These are phyloP conservation scores for Melanopsichium pennsylvanicum DNA, from an alignment of 1,284 basidiomycete species.

Conservation along the genomic window DNA sequence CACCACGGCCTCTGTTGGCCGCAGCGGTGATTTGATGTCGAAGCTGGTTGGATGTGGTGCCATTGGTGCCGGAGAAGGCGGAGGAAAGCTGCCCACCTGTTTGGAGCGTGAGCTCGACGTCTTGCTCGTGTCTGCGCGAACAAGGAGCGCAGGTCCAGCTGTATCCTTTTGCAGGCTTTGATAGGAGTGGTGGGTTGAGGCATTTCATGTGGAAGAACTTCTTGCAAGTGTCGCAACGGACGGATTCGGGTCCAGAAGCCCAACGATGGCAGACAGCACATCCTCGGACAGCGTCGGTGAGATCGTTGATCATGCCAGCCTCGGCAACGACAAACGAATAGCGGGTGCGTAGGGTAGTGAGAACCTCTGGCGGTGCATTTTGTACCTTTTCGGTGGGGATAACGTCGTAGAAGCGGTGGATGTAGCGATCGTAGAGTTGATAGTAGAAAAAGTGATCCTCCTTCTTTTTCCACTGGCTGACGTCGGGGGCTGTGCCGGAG, in stretches of 20 bases:
- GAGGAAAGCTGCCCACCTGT: conserved; percentile 30
- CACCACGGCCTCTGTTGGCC: conserved; percentile 24
- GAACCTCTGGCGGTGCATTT: conserved; percentile 71
- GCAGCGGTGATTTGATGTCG: conserved; percentile 22
- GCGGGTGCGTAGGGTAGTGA: conserved; percentile 72
- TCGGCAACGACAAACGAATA: conserved; percentile 96
- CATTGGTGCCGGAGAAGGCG: conserved; percentile 9
- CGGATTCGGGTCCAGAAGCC: conserved; percentile 77
- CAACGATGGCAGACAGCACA: conserved; percentile 87
- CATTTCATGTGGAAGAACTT: conserved; percentile 94
- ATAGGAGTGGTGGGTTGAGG: conserved; percentile 88
- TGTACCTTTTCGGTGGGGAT: conserved; percentile 84
- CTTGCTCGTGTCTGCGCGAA: conserved; percentile 83
- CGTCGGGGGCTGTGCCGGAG: conserved; percentile 70
- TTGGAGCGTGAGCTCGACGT: conserved; percentile 73
- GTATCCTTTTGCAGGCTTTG: conserved; percentile 94
- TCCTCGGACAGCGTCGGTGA: conserved; percentile 83
- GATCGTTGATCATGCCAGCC: conserved; percentile 86
- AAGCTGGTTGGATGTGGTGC: conserved; percentile 9
- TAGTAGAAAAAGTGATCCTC: conserved; percentile 95
- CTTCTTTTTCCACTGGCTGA: conserved; percentile 91
- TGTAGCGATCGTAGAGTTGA: conserved; percentile 93
- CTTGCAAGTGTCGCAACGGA: conserved; percentile 92
- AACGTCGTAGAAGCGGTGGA: conserved; percentile 97
- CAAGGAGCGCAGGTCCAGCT: conserved; percentile 97